Percentiles rank a stretch among this genome's conserved stretches.
phyloP scores from a whole-genome alignment of 108 stramenopile species.

The Skeletonema menzelii region DNA sequence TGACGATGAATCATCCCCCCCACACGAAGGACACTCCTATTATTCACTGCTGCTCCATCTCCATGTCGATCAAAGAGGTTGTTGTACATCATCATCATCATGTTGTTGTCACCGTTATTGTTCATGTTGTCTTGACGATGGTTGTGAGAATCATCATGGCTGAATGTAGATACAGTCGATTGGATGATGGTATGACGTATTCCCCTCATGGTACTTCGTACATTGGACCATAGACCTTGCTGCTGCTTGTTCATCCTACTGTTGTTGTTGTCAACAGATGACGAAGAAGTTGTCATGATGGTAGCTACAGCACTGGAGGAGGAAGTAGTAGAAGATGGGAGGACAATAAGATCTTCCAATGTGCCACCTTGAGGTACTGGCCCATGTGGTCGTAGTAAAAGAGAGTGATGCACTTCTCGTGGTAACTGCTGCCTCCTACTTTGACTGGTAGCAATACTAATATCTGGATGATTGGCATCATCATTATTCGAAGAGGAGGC shows the following conservation, averaged over 20 bases:
- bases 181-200: neutral
- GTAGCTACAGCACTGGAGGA: too few relatives aligned
- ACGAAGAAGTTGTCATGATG: neutral
- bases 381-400: too few relatives aligned
- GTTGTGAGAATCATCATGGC: too few relatives aligned
- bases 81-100: neutral
- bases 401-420: too few relatives aligned
- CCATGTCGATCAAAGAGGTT: too few relatives aligned
- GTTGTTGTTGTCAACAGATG: neutral
- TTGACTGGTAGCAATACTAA: too few relatives aligned
- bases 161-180: neutral
- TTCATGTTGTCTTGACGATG: too few relatives aligned
- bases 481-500: too few relatives aligned
- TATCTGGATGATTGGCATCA: too few relatives aligned
- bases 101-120: neutral
- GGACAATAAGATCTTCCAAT: neutral
- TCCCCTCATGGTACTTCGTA: neutral
- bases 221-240: neutral
- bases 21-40: neutral
- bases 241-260: too few relatives aligned
- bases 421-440: too few relatives aligned
- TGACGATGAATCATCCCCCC: neutral
- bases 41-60: neutral
- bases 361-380: constrained; percentile 1
- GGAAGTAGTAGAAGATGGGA: neutral